phyloP scores from a whole-genome alignment of 2,329 filamentous ascomycete species.

The Balansia obtecta region DNA sequence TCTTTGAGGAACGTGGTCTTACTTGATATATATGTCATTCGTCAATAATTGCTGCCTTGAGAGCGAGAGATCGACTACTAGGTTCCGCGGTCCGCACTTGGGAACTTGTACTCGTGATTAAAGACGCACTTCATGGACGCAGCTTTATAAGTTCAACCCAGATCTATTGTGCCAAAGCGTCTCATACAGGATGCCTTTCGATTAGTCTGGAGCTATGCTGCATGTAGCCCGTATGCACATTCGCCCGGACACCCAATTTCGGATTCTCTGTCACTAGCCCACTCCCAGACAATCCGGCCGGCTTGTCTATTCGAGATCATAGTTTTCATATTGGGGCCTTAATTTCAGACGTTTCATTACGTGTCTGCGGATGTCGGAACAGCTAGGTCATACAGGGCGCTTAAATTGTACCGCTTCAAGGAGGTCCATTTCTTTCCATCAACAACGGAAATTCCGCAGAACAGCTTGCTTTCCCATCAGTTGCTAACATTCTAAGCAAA shows the following conservation, averaged over 20 bases:
- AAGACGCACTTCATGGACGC: too few relatives aligned
- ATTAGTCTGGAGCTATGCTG: too few relatives aligned
- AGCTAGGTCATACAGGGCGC: slow-evolving; percentile 49
- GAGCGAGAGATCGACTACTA: slow-evolving; percentile 5
- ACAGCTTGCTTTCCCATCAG: slow-evolving; percentile 35
- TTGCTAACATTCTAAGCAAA: background rate
- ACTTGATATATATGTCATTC: background rate
- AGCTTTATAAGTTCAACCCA: too few relatives aligned
- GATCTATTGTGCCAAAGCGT: too few relatives aligned
- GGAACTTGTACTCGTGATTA: background rate
- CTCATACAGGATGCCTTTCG: too few relatives aligned
- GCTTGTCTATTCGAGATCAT: background rate
- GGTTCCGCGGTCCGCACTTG: slow-evolving; percentile 4
- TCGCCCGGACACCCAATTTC: too few relatives aligned
- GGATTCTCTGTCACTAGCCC: too few relatives aligned
- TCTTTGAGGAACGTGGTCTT: too few relatives aligned
- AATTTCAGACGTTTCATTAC: background rate
- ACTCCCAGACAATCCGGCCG: background rate
- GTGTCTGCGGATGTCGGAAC: background rate
- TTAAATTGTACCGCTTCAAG: slow-evolving; percentile 66
- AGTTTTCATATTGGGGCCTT: background rate
- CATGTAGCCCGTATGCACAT: too few relatives aligned
- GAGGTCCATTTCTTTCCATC: slow-evolving; percentile 55
- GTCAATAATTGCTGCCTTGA: slow-evolving; percentile 2
- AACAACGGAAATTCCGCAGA: slow-evolving; percentile 71